Base-by-base conservation (phyloP, 2,329 filamentous ascomycete genomes). In the Fusarium transvaalense region DNA sequence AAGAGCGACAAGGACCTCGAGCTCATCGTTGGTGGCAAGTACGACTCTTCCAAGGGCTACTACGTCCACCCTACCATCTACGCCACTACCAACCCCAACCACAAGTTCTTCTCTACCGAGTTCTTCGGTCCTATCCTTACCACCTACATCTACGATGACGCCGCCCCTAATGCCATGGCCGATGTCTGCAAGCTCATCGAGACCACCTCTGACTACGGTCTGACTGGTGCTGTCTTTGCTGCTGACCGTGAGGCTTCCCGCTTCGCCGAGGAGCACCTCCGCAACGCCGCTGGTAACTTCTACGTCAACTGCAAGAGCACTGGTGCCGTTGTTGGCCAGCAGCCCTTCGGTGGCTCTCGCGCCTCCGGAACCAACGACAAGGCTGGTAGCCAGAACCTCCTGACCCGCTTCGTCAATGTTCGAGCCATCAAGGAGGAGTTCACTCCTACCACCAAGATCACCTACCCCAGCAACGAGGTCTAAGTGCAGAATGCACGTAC, bases 231-330 rank as follows among this genome's bases (percentile, higher is more conserved):
- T 61, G 83, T 95, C 56, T 95, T 95, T 77, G 91, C 92, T 12
- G 80, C 84, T 57, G 91, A 94, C 78, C 83, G 92, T 39, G 80
- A 84, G 46, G 89, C 85, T 15, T 81, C 94, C 61, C 85, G 89
- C 25, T 84, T 84, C 57, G 92, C 91, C 0, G 91, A 94, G 78
- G 87, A 93, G 71, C 86, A 84, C 64, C 83, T 95, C 54, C 84
- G 91, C 68, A 89, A 94, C 76, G 83, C 90, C 0, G 92, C 92
- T 1, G 92, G 92, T 41, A 95, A 95, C 83, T 94, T 94, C 78
- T 95, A 95, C 82, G 85, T 95, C 80, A 95, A 94, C 82, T 92
- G 90, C 83, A 94, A 94, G 86, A 90, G 88, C 78, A 92, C 90
- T 3, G 90, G 89, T 38, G 89, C 90, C 17, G 89, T 92, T 25